Base-by-base conservation (phyloP, 2,329 filamentous ascomycete species). In the Trichoderma aggressivum region DNA sequence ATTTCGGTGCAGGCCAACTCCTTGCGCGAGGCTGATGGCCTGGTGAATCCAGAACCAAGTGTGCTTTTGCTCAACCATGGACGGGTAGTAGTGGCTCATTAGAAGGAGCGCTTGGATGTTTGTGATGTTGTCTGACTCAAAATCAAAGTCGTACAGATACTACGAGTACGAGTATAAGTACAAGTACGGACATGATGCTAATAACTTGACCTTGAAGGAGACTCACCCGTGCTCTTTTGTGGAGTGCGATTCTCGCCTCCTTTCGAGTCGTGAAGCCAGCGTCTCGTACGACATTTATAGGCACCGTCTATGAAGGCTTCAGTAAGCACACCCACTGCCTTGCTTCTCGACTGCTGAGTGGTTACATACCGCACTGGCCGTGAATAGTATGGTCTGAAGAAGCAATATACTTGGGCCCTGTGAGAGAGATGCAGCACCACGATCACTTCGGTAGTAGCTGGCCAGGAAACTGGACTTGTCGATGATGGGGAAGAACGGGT, bases 21-120 rank as follows among this genome's bases (percentile, higher is more conserved):
- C 73, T 58, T 75, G 74, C 4, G 73, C 72, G 10, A 75, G 56
- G 21, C 73, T 70, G 28, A 75, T 75, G 14, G 74, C 74, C 61
- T 75, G 74, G 28, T 74, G 70, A 7, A 72, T 63, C 74, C 74
- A 75, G 14, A 73, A 72, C 74, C 74, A 75, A n/a, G 74, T 75
- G 56, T 75, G 74, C 70, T 74, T 75, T 36, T 75, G 73, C 21
- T 74, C 73, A 6, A 71, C 69, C 72, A 75, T 74, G 12, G 74
- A 75, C 7, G 73, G 70, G 61, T 74, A 75, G 47, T 74, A 74
- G 39, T 75, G 74, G 34, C 74, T 75, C 64, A 75, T 74, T 2
- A 75, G 63, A 3, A 75, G 67, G 4, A 75, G 72, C 0, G 73
- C 65, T 26, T 75, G 74, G 14, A 75, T 74, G 16, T 55, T 72